Percentiles rank a stretch among this genome's conserved stretches.
Conservation (phyloP, 2,329 filamentous ascomycete species). For the Emergomyces africanus region DNA sequence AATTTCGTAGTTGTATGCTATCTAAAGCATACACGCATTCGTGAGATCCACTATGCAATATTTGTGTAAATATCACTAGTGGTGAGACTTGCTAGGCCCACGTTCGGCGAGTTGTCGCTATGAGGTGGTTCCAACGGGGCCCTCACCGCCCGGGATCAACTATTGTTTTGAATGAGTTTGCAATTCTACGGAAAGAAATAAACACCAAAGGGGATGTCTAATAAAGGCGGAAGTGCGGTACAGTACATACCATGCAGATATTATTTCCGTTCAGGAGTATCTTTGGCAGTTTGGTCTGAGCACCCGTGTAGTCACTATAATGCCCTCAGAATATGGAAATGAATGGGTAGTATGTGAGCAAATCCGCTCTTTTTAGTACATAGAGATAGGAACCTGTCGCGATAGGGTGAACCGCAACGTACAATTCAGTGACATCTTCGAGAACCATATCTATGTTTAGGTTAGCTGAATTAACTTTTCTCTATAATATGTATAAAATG, state of each 20-base stretch:
- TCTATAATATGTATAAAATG: too few relatives aligned
- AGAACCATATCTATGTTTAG: constrained; percentile 74
- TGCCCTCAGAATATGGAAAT: background rate
- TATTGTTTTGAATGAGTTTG: constrained; percentile 22
- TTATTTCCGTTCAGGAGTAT: constrained; percentile 97
- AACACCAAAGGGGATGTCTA: too few relatives aligned
- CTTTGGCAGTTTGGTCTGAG: constrained; percentile 80
- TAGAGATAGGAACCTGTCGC: background rate
- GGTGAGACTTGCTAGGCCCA: background rate
- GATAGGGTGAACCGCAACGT: constrained; percentile 25
- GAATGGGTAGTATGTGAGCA: too few relatives aligned
- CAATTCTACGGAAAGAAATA: background rate
- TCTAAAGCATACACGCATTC: background rate
- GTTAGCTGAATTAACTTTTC: background rate
- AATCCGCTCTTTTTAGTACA: background rate
- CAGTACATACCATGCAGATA: constrained; percentile 85
- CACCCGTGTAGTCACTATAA: constrained; percentile 73
- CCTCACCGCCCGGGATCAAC: constrained; percentile 69
- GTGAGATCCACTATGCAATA: background rate
- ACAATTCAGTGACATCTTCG: constrained; percentile 96
- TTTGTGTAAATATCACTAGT: background rate
- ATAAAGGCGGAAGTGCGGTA: background rate
- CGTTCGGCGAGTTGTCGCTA: background rate
- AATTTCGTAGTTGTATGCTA: background rate
- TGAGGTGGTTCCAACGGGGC: constrained; percentile 34